Percentiles rank a stretch among this genome's conserved stretches.
phyloP scores from a whole-genome alignment of 768 basidiomycete genomes.

The Galerina marginata region DNA sequence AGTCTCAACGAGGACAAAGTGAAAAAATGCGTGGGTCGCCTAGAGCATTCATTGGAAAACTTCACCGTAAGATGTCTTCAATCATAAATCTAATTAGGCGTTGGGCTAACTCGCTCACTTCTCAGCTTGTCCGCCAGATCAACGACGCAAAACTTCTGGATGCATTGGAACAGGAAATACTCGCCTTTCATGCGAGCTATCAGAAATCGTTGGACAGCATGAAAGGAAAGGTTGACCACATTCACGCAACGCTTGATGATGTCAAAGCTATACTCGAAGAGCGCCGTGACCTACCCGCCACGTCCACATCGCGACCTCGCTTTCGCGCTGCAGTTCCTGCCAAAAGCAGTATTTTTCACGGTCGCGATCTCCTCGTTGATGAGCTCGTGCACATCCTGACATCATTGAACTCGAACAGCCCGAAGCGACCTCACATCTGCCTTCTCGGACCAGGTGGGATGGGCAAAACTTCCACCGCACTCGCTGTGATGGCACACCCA shows the following conservation, averaged over 20 bases:
- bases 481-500: slow-evolving; percentile 33
- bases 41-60: not conserved
- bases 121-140: not conserved
- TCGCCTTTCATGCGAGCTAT: not conserved
- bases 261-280: not conserved
- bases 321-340: not conserved
- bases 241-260: not conserved
- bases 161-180: not conserved
- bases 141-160: not conserved
- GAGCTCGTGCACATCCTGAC: not conserved
- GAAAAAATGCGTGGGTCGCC: not conserved
- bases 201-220: not conserved
- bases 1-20: not conserved
- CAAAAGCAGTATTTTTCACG: slow-evolving; percentile 1
- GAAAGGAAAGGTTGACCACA: too few relatives aligned
- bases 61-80: not conserved
- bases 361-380: not conserved
- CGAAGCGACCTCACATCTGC: slow-evolving; percentile 2
- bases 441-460: slow-evolving; percentile 40
- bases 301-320: not conserved
- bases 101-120: not conserved
- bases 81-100: too few relatives aligned
- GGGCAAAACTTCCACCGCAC: slow-evolving; percentile 43
- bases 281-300: not conserved
- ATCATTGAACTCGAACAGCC: not conserved